A percentile compares a stretch with the other conserved stretches of the same genome.
Conservation (phyloP, 2,329 filamentous ascomycete species). For the Cytospora chrysosperma region DNA sequence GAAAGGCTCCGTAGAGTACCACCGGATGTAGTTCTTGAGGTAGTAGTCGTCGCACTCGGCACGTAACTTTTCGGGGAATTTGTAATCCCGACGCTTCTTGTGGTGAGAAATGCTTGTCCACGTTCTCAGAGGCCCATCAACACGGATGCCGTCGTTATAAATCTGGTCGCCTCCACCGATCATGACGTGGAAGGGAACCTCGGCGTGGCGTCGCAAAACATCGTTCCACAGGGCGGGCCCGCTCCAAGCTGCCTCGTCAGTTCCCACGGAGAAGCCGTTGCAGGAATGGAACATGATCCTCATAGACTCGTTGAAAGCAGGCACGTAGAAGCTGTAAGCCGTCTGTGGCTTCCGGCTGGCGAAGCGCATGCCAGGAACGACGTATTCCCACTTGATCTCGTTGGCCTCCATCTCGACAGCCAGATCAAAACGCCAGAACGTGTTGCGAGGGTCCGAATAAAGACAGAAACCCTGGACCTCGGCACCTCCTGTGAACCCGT, state of each 20-base stretch:
- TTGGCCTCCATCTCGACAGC: conserved; percentile 68
- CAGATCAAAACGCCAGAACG: conserved; percentile 92
- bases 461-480: conserved; percentile 57
- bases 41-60: conserved; percentile 88
- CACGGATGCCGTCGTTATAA: conserved; percentile 91
- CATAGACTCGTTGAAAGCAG: conserved; percentile 82
- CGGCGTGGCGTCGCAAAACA: conserved; percentile 77
- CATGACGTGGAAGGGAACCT: conserved; percentile 90
- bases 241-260: conserved; percentile 81
- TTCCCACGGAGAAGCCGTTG: conserved; percentile 91
- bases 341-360: conserved; percentile 52
- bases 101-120: conserved; percentile 87
- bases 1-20: conserved; percentile 85
- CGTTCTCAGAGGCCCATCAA: conserved; percentile 73
- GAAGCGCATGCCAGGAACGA: conserved; percentile 65
- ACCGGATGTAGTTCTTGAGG: conserved; percentile 79
- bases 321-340: conserved; percentile 77
- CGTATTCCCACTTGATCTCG: conserved; percentile 79
- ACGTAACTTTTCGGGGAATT: conserved; percentile 77
- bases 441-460: conserved; percentile 66
- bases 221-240: conserved; percentile 96
- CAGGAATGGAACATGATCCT: conserved; percentile 98
- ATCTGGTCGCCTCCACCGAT: conserved; percentile 94
- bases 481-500: conserved; percentile 19
- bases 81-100: conserved; percentile 73